Conservation (phyloP, 129 eudicot genomes). For the Apium graveolens region DNA sequence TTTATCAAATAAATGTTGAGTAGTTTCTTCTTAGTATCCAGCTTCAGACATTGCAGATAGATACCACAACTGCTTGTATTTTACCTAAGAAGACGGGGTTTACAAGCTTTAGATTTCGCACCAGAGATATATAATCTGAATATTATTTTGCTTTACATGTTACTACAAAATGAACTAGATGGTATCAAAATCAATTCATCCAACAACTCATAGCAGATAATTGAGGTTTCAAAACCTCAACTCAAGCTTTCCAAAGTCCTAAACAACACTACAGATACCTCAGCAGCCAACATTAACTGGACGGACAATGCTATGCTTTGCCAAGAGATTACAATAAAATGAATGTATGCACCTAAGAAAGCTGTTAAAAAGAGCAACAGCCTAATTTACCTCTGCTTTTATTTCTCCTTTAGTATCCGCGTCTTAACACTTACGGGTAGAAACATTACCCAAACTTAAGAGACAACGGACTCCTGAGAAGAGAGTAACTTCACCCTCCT, state of each 20-base stretch:
- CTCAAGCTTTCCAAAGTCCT: background rate
- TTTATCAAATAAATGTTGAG: too few relatives aligned
- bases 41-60: too few relatives aligned
- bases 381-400: background rate
- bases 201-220: background rate
- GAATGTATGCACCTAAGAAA: background rate
- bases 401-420: background rate
- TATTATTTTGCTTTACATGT: background rate
- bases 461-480: slow-evolving; percentile 39
- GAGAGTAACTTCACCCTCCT: slow-evolving; percentile 52
- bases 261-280: background rate
- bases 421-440: background rate
- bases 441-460: slow-evolving; percentile 30
- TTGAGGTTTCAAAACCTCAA: background rate
- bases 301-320: background rate
- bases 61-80: too few relatives aligned
- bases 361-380: background rate
- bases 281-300: background rate
- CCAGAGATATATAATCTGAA: too few relatives aligned
- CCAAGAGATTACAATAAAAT: background rate
- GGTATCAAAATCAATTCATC: background rate
- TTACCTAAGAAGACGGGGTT: too few relatives aligned
- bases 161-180: background rate
- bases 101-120: too few relatives aligned
- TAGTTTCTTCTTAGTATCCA: too few relatives aligned